A percentile compares a stretch with the other conserved stretches of the same genome.
Evolutionary conservation across 768 basidiomycete genomes (phyloP).

Genomic region (Cystobasidium onofrii): DNA sequence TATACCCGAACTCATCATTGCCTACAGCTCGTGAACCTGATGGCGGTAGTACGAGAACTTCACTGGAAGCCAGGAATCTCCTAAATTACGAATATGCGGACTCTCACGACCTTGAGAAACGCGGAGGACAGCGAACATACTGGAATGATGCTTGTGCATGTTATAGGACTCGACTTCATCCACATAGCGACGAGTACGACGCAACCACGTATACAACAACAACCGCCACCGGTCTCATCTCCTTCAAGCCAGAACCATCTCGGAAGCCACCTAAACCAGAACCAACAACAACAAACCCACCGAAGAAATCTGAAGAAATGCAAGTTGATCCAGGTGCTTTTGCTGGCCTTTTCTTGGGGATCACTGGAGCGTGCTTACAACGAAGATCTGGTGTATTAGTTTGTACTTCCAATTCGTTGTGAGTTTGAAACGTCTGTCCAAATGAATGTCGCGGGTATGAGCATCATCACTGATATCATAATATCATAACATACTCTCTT

Average conservation of each 20-base stretch:
- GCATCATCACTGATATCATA: too few species aligned
- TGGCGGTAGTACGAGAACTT: background rate
- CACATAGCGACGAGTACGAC: background rate
- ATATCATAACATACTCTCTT: too few species aligned
- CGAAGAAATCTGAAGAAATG: background rate
- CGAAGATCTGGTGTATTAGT: slow-evolving; percentile 15
- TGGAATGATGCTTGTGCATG: slow-evolving; percentile 4
- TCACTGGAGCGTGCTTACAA: slow-evolving; percentile 18
- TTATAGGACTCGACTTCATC: background rate
- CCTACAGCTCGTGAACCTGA: background rate
- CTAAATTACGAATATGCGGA: background rate
- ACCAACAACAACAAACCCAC: background rate
- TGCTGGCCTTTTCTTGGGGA: slow-evolving; percentile 5
- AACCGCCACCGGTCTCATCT: background rate
- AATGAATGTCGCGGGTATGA: too few species aligned
- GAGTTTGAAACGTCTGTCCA: too few species aligned
- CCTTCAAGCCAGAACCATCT: background rate
- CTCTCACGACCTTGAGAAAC: background rate
- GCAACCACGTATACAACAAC: background rate
- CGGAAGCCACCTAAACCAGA: background rate
- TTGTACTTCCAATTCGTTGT: slow-evolving; percentile 24
- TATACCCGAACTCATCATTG: background rate
- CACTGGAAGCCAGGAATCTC: background rate
- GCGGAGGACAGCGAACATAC: background rate
- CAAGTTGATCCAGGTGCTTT: slow-evolving; percentile 13